A percentile compares a stretch with the other conserved stretches of the same genome.
Evolutionary conservation across 257 asterid genomes (phyloP).

Genomic region (Solanum chiquidenum): DNA sequence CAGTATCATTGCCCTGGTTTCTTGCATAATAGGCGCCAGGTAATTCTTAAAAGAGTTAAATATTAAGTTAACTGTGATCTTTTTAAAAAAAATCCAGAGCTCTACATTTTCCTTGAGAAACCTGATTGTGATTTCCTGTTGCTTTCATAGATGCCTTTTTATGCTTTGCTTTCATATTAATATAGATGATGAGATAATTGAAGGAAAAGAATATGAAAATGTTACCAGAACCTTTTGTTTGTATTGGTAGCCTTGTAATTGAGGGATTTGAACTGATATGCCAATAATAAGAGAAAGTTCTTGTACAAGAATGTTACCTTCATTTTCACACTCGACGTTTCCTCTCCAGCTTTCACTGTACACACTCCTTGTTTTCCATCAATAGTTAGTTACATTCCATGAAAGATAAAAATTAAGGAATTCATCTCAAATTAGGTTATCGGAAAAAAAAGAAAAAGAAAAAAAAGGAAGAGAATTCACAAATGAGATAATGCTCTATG

Average conservation of each 20-base stretch:
- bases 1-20: conserved; percentile 87
- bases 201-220: neutral
- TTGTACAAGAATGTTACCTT: neutral
- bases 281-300: neutral
- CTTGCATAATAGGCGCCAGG: conserved; percentile 94
- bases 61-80: neutral
- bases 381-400: neutral
- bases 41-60: conserved; percentile 19
- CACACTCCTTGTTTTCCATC: neutral
- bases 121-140: neutral
- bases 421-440: neutral
- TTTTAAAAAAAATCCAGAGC: no score
- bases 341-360: neutral
- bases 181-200: neutral
- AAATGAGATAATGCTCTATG: neutral
- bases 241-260: neutral
- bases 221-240: neutral
- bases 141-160: neutral
- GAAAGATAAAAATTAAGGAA: neutral
- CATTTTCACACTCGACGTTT: neutral
- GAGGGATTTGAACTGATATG: neutral
- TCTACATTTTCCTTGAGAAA: neutral
- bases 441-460: neutral
- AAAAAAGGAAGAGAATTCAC: neutral
- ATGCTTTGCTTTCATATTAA: neutral